Evolutionary conservation across 2,329 filamentous ascomycete genomes (phyloP), one percentile per base, ranked within the genome.

Genomic region (Xylariaceae sp.): DNA sequence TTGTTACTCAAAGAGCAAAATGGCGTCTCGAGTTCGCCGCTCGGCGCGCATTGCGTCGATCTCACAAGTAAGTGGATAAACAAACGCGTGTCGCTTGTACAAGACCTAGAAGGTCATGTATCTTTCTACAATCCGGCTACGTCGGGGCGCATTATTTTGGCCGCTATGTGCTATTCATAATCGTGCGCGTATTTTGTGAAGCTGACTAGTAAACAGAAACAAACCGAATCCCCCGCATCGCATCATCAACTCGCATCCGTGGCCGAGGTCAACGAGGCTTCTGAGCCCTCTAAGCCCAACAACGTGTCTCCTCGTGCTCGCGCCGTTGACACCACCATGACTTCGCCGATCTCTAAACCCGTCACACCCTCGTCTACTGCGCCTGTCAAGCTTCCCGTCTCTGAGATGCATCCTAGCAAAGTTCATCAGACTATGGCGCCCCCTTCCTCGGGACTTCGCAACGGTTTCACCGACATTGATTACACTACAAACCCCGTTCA

Each of bases 331-430:
- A 67, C 64, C 54, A 61, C 65, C 50, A 65, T 67, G 56, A 72
- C 73, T 26, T 73, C 72, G 30, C 68, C 72, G 6, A 58, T 64
- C 55, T 66, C 65, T 44, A 62, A 64, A 49, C 68, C 74, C 48
- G 62, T 70, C 64, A 86, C 88, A 1, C 90, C 90, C 4, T 78
- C 77, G 41, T 81, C 82, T 40, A 80, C 79, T 11, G 83, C 84
- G 3, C 79, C 84, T 4, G 74, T 87, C 62, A 87, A 88, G 73
- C 88, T 89, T 29, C 76, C 86, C 47, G 79, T 80, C 60, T 83
- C 85, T 56, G 91, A 96, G 70, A 96, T 96, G 91, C 91, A 96
- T 68, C 92, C 92, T 6, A 88, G 88, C 74, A 88, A 88, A 68
- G 82, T 84, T 54, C 89, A 94, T 54, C 79, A 82, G 60, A 91